phyloP scores from a whole-genome alignment of 805 yeast species.

The Isabelozyma gotoi region DNA sequence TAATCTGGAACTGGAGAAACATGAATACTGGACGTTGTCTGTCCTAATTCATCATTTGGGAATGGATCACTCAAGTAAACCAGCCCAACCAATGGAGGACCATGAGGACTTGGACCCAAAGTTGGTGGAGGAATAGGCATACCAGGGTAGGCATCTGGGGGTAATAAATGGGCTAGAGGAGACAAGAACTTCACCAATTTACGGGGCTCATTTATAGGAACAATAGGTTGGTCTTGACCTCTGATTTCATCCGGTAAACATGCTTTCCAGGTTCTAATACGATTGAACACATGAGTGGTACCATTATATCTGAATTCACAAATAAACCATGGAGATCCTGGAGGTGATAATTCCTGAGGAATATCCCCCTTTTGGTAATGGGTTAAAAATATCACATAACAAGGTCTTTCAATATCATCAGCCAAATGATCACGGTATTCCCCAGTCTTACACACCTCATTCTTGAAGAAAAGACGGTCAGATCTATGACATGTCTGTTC shows the following conservation, averaged over 20 bases:
- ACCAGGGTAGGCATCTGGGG: slow-evolving; percentile 66
- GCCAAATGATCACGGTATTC: slow-evolving; percentile 93
- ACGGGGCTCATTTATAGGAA: slow-evolving; percentile 66
- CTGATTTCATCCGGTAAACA: slow-evolving; percentile 96
- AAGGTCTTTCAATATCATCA: slow-evolving; percentile 86
- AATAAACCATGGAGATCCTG: slow-evolving; percentile 82
- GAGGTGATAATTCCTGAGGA: slow-evolving; percentile 55
- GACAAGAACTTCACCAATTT: slow-evolving; percentile 75
- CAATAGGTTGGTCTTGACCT: slow-evolving; percentile 70
- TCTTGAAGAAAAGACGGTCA: slow-evolving; percentile 85
- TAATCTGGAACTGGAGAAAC: slow-evolving; percentile 37
- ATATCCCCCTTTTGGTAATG: slow-evolving; percentile 95
- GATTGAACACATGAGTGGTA: slow-evolving; percentile 83
- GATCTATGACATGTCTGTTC: slow-evolving; percentile 95
- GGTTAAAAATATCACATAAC: slow-evolving; percentile 92
- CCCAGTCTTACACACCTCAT: slow-evolving; percentile 95
- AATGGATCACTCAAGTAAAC: slow-evolving; percentile 78
- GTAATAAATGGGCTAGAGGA: slow-evolving; percentile 77
- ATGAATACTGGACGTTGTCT: slow-evolving; percentile 48
- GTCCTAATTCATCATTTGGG: slow-evolving; percentile 81
- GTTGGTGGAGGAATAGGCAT: slow-evolving; percentile 84
- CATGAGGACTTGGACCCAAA: slow-evolving; percentile 70
- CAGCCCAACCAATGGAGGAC: slow-evolving; percentile 94
- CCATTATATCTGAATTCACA: slow-evolving; percentile 96
- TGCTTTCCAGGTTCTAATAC: slow-evolving; percentile 97